Evolutionary conservation across 1,284 basidiomycete genomes (phyloP), one percentile per base, ranked within the genome.

Genomic region (Xanthoconium separans): DNA sequence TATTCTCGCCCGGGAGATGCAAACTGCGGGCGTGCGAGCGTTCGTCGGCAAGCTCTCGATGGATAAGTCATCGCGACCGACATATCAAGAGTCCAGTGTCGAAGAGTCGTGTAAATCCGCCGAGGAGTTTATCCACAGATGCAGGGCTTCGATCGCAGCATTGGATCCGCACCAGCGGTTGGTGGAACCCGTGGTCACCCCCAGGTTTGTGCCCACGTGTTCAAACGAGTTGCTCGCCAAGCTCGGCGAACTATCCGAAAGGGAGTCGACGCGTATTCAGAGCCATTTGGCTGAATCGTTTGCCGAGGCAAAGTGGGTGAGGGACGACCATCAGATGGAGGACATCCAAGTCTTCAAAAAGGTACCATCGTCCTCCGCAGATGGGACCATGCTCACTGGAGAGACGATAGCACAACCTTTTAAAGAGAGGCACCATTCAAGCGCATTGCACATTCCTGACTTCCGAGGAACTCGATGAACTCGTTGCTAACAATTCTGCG

Each of bases 1-100:
- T 11, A 83, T 93, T 22, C 81, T 94, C 0, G 90, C 90, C 2
- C 73, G 82, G 33, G 78, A 76, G 8, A 91, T 93, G 80, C 83
- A 84, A 57, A 62, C 72, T 0, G 80, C 80, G n/a, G 91, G 92
- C 2, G 63, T 94, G 18, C 76, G 92, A 37, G 89, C 82, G 0
- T 90, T 89, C 60, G 80, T 94, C 15, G 91, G 92, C 22, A 94
- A 94, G 65, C 74, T 94, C 13, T 91, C 89, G 0, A 93, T 93
- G 91, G 90, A 93, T 66, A 82, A 83, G 33, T 89, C 86, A 8
- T 80, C 83, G n/a, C 77, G 84, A 1, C 77, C 82, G 1, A 80
- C 84, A 0, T 94, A 94, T 68, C 74, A 81, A 42, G 92, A 94
- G 65, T 41, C 75, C 0, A 83, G 85, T 2, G 68, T 80, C 1